Conservation (phyloP, 2,329 filamentous ascomycete species). For the Apiospora koreana region DNA sequence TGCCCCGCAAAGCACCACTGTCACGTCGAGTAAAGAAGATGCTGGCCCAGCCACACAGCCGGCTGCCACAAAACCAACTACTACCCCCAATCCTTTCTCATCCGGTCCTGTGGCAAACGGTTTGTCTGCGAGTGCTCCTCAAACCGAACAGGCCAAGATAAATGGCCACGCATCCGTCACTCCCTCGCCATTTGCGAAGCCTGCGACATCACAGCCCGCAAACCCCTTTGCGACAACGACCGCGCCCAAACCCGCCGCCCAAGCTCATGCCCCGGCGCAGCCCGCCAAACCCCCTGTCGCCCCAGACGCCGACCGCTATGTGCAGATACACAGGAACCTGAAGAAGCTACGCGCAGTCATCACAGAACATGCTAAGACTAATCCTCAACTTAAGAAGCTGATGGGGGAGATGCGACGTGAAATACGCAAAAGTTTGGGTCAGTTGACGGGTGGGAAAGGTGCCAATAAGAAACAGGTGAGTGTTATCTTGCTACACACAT, state of each 20-base stretch:
- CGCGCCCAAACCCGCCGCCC: not conserved
- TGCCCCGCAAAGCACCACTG: not conserved
- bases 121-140: not conserved
- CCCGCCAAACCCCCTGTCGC: not conserved
- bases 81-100: not conserved
- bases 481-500: slow-evolving; percentile 13
- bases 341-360: slow-evolving; percentile 57
- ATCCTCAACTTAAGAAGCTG: slow-evolving; percentile 60
- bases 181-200: not conserved
- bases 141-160: not conserved
- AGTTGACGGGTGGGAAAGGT: slow-evolving; percentile 66
- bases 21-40: not conserved
- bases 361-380: slow-evolving; percentile 53
- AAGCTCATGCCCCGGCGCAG: not conserved
- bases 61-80: not conserved
- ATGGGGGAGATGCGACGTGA: slow-evolving; percentile 73
- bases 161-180: slow-evolving; percentile 5
- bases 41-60: not conserved
- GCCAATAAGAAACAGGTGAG: slow-evolving; percentile 60
- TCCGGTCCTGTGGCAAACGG: not conserved
- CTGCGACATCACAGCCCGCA: slow-evolving; percentile 5
- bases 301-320: slow-evolving; percentile 43
- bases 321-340: slow-evolving; percentile 66
- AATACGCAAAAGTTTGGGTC: slow-evolving; percentile 72
- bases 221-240: not conserved